Conservation (phyloP, 1,284 basidiomycete species). For the Trichosporon sp. region DNA sequence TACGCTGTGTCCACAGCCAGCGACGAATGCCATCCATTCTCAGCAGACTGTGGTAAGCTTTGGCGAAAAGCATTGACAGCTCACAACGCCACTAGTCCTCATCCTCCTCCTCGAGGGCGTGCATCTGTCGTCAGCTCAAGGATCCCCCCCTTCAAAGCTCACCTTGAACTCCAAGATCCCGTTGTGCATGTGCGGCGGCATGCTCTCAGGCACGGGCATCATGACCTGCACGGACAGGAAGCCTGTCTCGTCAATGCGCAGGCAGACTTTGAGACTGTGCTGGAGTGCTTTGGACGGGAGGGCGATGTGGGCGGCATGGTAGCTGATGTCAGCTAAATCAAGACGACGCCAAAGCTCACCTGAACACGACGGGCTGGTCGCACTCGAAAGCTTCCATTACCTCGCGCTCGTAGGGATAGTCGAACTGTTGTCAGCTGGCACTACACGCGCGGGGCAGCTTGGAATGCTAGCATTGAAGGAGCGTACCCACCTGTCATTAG, state of each 20-base stretch:
- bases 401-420: slow-evolving; percentile 83
- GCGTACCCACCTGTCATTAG: neutral
- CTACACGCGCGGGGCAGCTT: too few species aligned
- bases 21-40: too few species aligned
- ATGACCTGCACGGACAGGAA: slow-evolving; percentile 78
- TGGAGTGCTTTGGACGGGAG: slow-evolving; percentile 67
- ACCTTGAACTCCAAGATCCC: slow-evolving; percentile 81
- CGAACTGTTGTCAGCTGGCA: slow-evolving; percentile 62
- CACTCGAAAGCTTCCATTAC: slow-evolving; percentile 86
- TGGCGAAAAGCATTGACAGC: neutral
- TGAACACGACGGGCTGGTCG: slow-evolving; percentile 60
- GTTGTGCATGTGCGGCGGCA: slow-evolving; percentile 50
- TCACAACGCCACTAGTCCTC: neutral
- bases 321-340: slow-evolving; percentile 52
- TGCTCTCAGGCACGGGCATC: slow-evolving; percentile 55
- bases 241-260: slow-evolving; percentile 74
- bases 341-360: slow-evolving; percentile 51
- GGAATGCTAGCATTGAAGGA: neutral
- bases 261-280: slow-evolving; percentile 72
- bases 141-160: neutral
- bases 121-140: slow-evolving; percentile 27
- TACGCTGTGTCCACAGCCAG: too few species aligned
- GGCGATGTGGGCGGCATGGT: slow-evolving; percentile 67
- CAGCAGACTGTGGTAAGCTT: neutral
- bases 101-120: slow-evolving; percentile 38